phyloP scores from a whole-genome alignment of 1,284 basidiomycete genomes.

The Sphagnurus paluster region DNA sequence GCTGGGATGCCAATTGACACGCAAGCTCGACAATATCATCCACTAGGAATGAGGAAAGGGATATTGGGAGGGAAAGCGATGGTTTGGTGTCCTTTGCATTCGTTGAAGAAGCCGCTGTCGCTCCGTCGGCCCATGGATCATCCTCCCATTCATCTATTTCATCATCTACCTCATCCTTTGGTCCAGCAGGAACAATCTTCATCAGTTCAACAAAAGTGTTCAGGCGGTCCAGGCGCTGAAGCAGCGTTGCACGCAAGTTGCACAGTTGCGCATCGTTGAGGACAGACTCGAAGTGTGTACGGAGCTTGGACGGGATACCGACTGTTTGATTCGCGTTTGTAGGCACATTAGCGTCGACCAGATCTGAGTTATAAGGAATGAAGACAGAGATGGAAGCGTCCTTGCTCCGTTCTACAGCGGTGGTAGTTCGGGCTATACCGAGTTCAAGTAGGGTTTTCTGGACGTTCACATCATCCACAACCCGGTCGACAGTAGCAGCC shows the following conservation, averaged over 20 bases:
- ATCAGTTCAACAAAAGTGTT: conserved; percentile 67
- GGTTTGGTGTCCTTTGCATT: conserved; percentile 19
- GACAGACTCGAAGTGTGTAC: conserved; percentile 50
- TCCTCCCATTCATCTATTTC: conserved; percentile 70
- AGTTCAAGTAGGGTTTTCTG: conserved; percentile 61
- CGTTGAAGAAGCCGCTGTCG: conserved; percentile 28
- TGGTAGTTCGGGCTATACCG: conserved; percentile 58
- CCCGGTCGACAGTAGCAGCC: conserved; percentile 68
- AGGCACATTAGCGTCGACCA: neutral
- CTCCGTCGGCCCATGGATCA: conserved; percentile 76
- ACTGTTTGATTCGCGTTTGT: conserved; percentile 18
- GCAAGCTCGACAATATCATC: conserved; percentile 60
- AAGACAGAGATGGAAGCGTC: conserved; percentile 28
- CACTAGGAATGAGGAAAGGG: conserved; percentile 65
- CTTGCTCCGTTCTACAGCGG: conserved; percentile 47
- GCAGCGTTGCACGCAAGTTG: conserved; percentile 57
- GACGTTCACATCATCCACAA: conserved; percentile 55
- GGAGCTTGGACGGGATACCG: conserved; percentile 33
- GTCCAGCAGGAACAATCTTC: conserved; percentile 35
- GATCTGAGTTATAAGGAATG: conserved; percentile 11
- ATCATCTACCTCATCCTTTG: conserved; percentile 30
- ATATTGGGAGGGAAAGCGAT: conserved; percentile 40
- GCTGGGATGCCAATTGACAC: conserved; percentile 63
- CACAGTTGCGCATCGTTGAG: conserved; percentile 65
- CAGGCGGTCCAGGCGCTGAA: conserved; percentile 64